Conservation (phyloP, 805 yeast genomes). For the Starmerella asiatica region DNA sequence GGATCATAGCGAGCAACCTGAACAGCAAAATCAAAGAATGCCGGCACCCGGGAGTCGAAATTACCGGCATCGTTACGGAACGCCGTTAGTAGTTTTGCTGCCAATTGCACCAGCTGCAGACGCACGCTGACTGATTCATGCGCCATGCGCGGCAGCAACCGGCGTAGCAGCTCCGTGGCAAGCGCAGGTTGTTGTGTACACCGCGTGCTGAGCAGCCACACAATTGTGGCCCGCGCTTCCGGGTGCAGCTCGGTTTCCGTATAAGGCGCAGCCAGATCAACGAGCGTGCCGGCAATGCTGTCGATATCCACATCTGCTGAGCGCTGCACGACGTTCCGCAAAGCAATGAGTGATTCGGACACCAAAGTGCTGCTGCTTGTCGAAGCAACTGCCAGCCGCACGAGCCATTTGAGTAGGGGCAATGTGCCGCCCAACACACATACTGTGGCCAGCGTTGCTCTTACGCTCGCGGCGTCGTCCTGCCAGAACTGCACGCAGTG, state of each 20-base stretch:
- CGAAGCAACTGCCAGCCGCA: constrained; percentile 8
- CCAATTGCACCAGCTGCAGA: constrained; percentile 53
- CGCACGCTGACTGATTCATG: constrained; percentile 44
- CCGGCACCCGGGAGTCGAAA: constrained; percentile 24
- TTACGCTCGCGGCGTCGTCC: constrained; percentile 3
- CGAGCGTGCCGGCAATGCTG: constrained; percentile 5
- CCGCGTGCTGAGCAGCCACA: constrained; percentile 88
- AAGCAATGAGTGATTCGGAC: constrained; percentile 16
- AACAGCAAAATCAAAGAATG: constrained; percentile 48
- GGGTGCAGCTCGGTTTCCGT: constrained; percentile 2
- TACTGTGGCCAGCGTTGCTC: constrained; percentile 5
- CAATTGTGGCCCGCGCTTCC: constrained; percentile 55
- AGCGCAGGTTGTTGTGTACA: constrained; percentile 34
- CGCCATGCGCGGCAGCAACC: constrained; percentile 40
- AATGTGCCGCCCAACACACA: constrained; percentile 2
- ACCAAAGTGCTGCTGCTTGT: constrained; percentile 10
- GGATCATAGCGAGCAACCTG: constrained; percentile 61
- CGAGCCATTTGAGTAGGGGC: constrained; percentile 12
- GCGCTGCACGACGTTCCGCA: constrained; percentile 19
- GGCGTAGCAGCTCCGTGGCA: constrained; percentile 66
- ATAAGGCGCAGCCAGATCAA: constrained; percentile 3
- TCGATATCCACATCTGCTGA: constrained; percentile 1
- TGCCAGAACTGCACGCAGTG: constrained; percentile 11
- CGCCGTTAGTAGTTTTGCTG: constrained; percentile 56
- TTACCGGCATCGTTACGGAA: constrained; percentile 33